Conservation (phyloP, 176 grass and related monocot species). For the Lolium perenne region DNA sequence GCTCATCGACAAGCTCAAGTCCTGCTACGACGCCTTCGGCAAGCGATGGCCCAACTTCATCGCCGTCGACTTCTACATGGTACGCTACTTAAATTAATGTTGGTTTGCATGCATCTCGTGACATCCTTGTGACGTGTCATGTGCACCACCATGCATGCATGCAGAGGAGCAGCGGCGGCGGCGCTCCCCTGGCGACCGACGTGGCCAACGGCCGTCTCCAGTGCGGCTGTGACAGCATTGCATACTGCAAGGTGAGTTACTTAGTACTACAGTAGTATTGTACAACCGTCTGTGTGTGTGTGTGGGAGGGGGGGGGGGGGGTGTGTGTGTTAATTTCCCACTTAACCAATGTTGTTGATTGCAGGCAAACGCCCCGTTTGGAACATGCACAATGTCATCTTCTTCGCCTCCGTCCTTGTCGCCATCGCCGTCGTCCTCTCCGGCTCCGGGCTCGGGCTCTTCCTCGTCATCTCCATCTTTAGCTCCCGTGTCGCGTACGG, state of each 20-base stretch:
- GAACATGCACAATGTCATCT: background rate
- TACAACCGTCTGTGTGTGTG: too few relatives aligned
- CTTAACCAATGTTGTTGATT: too few relatives aligned
- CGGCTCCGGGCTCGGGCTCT: too few relatives aligned
- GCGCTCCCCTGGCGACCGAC: conserved; percentile 75
- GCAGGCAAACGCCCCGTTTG: background rate
- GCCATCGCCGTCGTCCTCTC: too few relatives aligned
- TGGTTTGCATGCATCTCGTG: too few relatives aligned
- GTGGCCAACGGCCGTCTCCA: conserved; percentile 80
- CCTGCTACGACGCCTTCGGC: conserved; percentile 50
- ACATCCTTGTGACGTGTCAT: too few relatives aligned
- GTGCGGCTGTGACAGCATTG: conserved; percentile 73
- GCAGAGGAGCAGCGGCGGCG: conserved; percentile 59
- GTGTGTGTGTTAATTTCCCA: too few relatives aligned
- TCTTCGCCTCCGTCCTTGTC: too few relatives aligned
- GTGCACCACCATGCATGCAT: too few relatives aligned
- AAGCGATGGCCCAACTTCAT: conserved; percentile 68
- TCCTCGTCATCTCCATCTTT: background rate
- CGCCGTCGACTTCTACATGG: conserved; percentile 79
- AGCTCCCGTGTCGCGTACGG: background rate
- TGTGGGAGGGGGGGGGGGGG: too few relatives aligned
- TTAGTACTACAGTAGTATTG: too few relatives aligned
- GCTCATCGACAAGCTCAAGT: conserved; percentile 48
- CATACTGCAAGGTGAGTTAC: conserved; percentile 62
- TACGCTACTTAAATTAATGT: background rate